Evolutionary conservation across 495 filamentous ascomycete species (phyloP).

Genomic region (Penicillium manginii): DNA sequence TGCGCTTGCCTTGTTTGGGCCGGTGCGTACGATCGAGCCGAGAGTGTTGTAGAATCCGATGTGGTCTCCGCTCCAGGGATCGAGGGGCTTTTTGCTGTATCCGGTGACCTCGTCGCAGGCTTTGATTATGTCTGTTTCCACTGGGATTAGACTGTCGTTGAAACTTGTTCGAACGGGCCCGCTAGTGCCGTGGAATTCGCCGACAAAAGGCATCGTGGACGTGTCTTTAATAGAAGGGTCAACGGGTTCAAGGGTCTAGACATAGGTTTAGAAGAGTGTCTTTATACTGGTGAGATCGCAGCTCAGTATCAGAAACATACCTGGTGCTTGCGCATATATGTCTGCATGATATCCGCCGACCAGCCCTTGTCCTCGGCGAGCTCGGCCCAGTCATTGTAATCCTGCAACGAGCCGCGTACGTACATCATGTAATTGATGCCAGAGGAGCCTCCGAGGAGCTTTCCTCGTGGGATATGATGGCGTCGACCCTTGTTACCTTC

Average conservation of each 20-base stretch:
- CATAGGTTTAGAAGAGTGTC: not conserved
- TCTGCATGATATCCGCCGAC: conserved; percentile 40
- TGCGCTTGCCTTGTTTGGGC: conserved; percentile 49
- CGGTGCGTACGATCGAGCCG: conserved; percentile 42
- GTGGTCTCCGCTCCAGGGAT: conserved; percentile 41
- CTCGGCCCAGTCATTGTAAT: conserved; percentile 55
- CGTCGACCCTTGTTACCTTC: conserved; percentile 22
- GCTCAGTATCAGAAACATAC: not conserved
- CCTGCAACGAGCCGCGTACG: conserved; percentile 34
- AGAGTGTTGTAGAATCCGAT: conserved; percentile 40
- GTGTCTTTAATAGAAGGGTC: conserved; percentile 19
- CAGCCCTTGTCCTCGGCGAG: conserved; percentile 40
- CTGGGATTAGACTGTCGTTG: conserved; percentile 27
- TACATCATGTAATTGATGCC: conserved; percentile 53
- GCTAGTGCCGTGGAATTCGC: conserved; percentile 30
- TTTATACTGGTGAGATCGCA: not conserved
- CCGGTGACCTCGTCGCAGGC: conserved; percentile 25
- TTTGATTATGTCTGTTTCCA: conserved; percentile 32
- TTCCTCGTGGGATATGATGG: conserved; percentile 50
- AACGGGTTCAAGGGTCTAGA: conserved; percentile 18
- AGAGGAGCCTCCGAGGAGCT: conserved; percentile 61
- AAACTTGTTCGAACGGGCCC: conserved; percentile 38
- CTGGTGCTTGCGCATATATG: conserved; percentile 34
- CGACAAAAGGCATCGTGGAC: conserved; percentile 22
- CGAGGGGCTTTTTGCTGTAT: conserved; percentile 23